phyloP scores from a whole-genome alignment of 164 flowering plant species.

The Chimonanthus praecox region DNA sequence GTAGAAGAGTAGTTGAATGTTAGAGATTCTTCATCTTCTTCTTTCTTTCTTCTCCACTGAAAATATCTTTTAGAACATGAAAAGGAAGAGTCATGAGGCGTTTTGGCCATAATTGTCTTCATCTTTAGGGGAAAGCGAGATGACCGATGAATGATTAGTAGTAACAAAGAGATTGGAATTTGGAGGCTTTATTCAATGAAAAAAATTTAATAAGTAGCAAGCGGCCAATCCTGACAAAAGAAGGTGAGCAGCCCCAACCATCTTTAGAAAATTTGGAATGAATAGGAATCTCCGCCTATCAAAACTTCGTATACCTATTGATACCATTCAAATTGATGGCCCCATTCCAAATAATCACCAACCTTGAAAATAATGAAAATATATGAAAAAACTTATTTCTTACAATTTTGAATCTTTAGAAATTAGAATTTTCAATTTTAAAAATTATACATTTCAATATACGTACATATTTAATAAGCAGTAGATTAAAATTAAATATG shows the following conservation, averaged over 20 bases:
- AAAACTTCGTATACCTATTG: too few relatives aligned
- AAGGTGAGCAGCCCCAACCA: constrained; percentile 16
- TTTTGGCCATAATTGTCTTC: constrained; percentile 61
- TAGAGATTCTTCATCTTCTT: constrained; percentile 39
- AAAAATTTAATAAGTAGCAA: not conserved
- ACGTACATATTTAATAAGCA: too few relatives aligned
- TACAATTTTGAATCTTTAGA: too few relatives aligned
- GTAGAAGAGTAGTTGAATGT: constrained; percentile 23
- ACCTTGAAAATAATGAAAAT: too few relatives aligned
- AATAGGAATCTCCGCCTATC: not conserved
- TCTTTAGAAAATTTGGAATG: not conserved
- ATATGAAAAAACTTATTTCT: too few relatives aligned
- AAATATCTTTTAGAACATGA: constrained; percentile 83
- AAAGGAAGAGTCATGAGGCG: constrained; percentile 70
- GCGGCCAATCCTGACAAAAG: constrained; percentile 2
- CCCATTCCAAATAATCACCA: too few relatives aligned
- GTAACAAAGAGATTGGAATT: constrained; percentile 8
- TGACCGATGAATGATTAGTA: constrained; percentile 6
- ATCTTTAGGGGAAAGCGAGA: constrained; percentile 18
- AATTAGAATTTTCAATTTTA: too few relatives aligned
- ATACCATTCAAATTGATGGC: too few relatives aligned
- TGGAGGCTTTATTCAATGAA: constrained; percentile 17
- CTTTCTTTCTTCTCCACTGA: constrained; percentile 48
- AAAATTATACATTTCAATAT: too few relatives aligned
- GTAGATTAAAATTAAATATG: too few relatives aligned